Conservation (phyloP, 73 alveolate genomes). For the Paramecium sexaurelia region DNA sequence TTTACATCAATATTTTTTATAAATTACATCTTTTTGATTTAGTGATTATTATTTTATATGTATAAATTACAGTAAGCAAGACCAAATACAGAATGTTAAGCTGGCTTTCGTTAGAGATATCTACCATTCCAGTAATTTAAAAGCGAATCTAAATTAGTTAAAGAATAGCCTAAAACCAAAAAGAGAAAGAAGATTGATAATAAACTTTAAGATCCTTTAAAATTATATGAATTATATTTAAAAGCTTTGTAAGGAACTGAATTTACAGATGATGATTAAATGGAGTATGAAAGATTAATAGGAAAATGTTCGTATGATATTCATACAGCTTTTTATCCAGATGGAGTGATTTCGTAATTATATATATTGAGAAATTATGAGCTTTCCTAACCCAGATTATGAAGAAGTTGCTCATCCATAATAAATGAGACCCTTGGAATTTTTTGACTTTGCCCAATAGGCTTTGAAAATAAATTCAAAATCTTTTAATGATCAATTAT, state of each 20-base stretch:
- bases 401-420: not conserved
- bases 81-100: not conserved
- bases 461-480: not conserved
- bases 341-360: not conserved
- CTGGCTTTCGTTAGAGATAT: not conserved
- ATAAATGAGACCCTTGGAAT: not conserved
- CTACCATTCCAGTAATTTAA: not conserved
- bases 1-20: not conserved
- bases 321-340: not conserved
- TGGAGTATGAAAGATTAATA: not conserved
- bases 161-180: not conserved
- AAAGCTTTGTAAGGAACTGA: not conserved
- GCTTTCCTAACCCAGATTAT: conserved; percentile 30
- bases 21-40: not conserved
- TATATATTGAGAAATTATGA: not conserved
- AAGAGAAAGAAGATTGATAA: not conserved
- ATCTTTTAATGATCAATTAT: not conserved
- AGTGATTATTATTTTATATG: not conserved
- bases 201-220: not conserved
- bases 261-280: not conserved
- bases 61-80: not conserved
- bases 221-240: not conserved
- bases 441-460: not conserved
- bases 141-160: not conserved
- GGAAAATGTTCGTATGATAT: not conserved